Conservation (phyloP, 1,284 basidiomycete species). For the Golubevia sp. region DNA sequence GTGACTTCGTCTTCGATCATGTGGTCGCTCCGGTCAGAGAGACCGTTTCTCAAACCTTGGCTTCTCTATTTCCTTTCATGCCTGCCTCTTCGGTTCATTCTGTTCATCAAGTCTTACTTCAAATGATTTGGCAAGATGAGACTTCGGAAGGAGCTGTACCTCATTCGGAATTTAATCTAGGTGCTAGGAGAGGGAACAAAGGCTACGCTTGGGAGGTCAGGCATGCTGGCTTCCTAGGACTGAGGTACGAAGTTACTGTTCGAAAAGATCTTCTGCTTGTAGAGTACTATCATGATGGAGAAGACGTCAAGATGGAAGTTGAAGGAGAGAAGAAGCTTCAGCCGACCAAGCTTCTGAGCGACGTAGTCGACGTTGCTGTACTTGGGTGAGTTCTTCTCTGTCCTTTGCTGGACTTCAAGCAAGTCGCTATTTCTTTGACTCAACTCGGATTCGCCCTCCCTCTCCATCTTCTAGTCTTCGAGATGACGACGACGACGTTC, state of each 20-base stretch:
- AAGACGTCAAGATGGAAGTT: slow-evolving; percentile 42
- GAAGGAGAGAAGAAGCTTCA: not conserved
- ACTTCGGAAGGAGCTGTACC: not conserved
- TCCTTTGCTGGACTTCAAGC: slow-evolving; percentile 11
- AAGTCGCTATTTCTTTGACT: not conserved
- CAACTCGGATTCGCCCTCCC: slow-evolving; percentile 4
- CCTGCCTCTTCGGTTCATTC: slow-evolving; percentile 73
- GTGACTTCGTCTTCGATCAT: slow-evolving; percentile 96
- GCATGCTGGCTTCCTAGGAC: slow-evolving; percentile 91
- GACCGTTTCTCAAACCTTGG: slow-evolving; percentile 91
- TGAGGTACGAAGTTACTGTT: slow-evolving; percentile 97
- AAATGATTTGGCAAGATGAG: slow-evolving; percentile 89
- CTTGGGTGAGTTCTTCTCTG: slow-evolving; percentile 78
- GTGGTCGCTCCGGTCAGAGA: slow-evolving; percentile 96
- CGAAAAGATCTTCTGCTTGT: slow-evolving; percentile 74
- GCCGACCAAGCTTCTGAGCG: not conserved
- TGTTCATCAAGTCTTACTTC: slow-evolving; percentile 81
- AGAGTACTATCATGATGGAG: slow-evolving; percentile 7
- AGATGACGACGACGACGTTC: slow-evolving; percentile 94
- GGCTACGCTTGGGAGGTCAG: slow-evolving; percentile 93
- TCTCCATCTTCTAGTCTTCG: slow-evolving; percentile 69
- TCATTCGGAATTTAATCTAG: slow-evolving; percentile 44
- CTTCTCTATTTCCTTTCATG: slow-evolving; percentile 85
- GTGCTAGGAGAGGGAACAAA: slow-evolving; percentile 63
- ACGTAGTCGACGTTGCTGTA: slow-evolving; percentile 77